Percentiles rank a stretch among this genome's conserved stretches.
phyloP scores from a whole-genome alignment of 192 early-diverging fungal species.

The Podila horticola region DNA sequence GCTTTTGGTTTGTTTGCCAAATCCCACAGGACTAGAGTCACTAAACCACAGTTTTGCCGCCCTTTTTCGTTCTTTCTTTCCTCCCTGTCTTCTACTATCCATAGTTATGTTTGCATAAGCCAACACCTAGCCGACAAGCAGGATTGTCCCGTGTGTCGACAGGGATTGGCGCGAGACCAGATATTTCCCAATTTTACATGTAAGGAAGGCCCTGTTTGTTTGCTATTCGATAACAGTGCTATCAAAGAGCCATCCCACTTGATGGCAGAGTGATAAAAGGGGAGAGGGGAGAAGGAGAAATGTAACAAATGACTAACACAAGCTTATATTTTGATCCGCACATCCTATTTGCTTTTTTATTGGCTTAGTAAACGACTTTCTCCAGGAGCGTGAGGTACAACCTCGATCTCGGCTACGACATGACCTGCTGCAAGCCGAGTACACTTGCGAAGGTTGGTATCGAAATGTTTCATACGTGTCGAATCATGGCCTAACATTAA shows the following conservation, averaged over 20 bases:
- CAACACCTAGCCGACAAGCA: conserved; percentile 67
- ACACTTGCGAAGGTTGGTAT: conserved; percentile 31
- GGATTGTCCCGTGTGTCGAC: conserved; percentile 78
- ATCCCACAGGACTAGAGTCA: too few relatives aligned
- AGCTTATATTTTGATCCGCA: background rate
- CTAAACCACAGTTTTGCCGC: background rate
- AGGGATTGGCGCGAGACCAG: conserved; percentile 66
- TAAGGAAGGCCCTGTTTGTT: conserved; percentile 33
- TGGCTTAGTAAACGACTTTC: conserved; percentile 55
- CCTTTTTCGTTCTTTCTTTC: too few relatives aligned
- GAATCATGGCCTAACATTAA: too few relatives aligned
- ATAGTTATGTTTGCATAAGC: conserved; percentile 77
- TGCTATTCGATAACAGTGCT: too few relatives aligned
- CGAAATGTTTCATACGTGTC: background rate
- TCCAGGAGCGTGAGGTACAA: conserved; percentile 22
- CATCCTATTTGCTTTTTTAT: background rate
- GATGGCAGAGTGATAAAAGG: background rate
- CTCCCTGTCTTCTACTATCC: background rate
- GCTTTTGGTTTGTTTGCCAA: too few relatives aligned
- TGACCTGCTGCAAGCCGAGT: conserved; percentile 33
- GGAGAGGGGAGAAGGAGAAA: background rate
- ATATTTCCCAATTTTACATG: conserved; percentile 88
- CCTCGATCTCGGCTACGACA: conserved; percentile 16
- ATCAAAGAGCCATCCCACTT: too few relatives aligned
- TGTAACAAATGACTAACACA: conserved; percentile 16